Evolutionary conservation across 75 land plant genomes (phyloP), one percentile per base, ranked within the genome.

Genomic region (Pinus albicaulis): DNA sequence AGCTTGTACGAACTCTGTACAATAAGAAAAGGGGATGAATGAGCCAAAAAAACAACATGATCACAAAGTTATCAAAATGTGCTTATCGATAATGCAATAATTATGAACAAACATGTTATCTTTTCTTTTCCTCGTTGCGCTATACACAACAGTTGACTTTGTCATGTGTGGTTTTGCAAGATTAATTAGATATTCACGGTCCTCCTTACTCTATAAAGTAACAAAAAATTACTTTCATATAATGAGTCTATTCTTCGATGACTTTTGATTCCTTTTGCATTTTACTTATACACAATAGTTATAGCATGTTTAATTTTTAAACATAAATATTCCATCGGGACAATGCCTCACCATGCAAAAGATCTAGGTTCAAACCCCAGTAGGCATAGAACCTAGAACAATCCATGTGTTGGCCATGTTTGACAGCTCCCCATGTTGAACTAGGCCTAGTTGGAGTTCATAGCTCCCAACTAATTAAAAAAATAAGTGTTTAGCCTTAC

Each of bases 101-200:
- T n/a, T n/a, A 25, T 59, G 48, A 7, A 28, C 79, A 79, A 44
- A 95, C 93, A 92, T 90, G 89, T 92, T 94, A 57, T 92, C 90
- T 83, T 86, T 92, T 76, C 90, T 90, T 80, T 85, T 76, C 41
- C 98, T 95, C 55, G 95, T 94, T 59, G 59, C 82, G 59, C 87
- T 89, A 76, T 95, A 93, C 61, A 92, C 89, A 31, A 95, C 98
- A 11, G 95, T 82, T 73, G 98, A 95, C 77, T 89, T 92, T 17
- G 56, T 61, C 92, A 95, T 85, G 78, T 82, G 81, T 55, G 98
- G 98, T 89, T 87, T 89, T 23, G 95, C 95, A 74, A 92, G 78
- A 25, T 79, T 77, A 66, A 95, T 92, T 76, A 95, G 78, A 76
- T 92, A 83, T 26, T 92, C 85, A 71, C 98, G 92, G 72, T 95